phyloP scores from a whole-genome alignment of 495 filamentous ascomycete genomes.

The Tuber calosporum region DNA sequence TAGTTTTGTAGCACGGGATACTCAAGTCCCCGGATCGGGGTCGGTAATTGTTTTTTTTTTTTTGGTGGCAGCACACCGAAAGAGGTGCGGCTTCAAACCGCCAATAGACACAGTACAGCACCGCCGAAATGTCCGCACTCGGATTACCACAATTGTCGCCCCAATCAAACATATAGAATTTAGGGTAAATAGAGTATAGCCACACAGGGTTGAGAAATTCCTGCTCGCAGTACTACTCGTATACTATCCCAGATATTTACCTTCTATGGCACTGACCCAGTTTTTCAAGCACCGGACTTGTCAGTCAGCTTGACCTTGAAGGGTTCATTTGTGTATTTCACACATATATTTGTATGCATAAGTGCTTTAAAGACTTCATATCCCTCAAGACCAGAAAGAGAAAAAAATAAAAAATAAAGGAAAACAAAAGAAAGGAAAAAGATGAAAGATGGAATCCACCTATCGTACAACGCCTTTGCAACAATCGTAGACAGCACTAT shows the following conservation, averaged over 20 bases:
- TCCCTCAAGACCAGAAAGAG: neutral
- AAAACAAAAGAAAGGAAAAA: neutral
- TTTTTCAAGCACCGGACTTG: neutral
- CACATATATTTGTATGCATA: neutral
- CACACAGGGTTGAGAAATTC: neutral
- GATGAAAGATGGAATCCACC: neutral
- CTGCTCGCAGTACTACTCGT: neutral
- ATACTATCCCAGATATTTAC: neutral
- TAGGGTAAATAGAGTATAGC: neutral
- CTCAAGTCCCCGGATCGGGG: no score
- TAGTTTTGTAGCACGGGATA: no score
- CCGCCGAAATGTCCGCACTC: no score
- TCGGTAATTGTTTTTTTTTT: no score
- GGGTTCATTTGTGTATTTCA: neutral
- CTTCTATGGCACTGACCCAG: neutral
- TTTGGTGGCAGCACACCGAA: no score
- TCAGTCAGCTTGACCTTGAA: neutral
- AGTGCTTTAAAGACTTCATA: neutral
- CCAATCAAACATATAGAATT: neutral
- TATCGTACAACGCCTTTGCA: slow-evolving; percentile 1
- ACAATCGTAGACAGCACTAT: neutral
- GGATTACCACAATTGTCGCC: no score
- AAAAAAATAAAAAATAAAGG: neutral
- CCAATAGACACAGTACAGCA: no score
- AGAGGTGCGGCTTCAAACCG: no score